A percentile compares a stretch with the other conserved stretches of the same genome.
These are phyloP conservation scores for Chrysanthemum lavandulifolium DNA, from an alignment of 129 eudicot species.

Conservation along the genomic window DNA sequence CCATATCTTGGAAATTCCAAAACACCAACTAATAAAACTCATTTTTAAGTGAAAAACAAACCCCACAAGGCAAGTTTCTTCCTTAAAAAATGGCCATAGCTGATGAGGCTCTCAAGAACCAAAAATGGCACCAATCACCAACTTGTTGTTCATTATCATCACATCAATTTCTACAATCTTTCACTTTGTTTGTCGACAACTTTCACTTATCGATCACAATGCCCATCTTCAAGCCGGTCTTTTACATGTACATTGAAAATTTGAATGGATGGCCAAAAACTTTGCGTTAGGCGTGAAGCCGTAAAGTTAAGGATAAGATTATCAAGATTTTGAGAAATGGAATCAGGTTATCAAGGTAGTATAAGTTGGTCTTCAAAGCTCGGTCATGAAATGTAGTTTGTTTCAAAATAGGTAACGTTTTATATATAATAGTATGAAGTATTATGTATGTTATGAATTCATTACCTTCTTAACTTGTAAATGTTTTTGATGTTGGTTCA, in stretches of 20 bases:
- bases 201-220: not conserved
- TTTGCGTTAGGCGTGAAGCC: not conserved
- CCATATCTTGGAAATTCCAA: too few species aligned
- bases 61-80: not conserved
- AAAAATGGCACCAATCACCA: constrained; percentile 18
- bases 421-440: not conserved
- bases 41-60: not conserved
- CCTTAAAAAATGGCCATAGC: too few species aligned
- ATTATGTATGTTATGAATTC: not conserved
- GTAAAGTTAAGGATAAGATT: too few species aligned
- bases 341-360: not conserved
- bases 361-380: not conserved
- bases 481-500: not conserved
- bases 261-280: not conserved
- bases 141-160: not conserved
- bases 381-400: not conserved
- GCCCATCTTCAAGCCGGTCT: not conserved
- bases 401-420: not conserved
- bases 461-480: not conserved
- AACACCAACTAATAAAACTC: too few species aligned
- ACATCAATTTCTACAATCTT: constrained; percentile 8
- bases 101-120: not conserved
- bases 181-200: not conserved
- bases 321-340: not conserved
- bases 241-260: not conserved